These are phyloP conservation scores for Nigrospora sphaerica DNA, from an alignment of 2,329 filamentous ascomycete species.

Conservation along the genomic window DNA sequence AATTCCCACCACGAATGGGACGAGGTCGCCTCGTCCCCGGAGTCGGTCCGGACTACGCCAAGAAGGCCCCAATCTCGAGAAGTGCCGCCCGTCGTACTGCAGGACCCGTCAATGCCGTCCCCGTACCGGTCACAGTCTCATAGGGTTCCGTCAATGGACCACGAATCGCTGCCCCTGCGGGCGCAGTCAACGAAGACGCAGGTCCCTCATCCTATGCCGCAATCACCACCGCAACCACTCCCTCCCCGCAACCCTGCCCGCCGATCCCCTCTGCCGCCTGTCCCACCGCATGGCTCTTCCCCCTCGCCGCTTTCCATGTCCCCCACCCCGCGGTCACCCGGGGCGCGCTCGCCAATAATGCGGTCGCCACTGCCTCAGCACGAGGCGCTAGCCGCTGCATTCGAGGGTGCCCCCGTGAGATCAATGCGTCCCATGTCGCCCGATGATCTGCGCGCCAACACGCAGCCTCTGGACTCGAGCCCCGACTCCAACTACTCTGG, in stretches of 20 bases:
- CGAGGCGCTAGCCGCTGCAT: constrained; percentile 3
- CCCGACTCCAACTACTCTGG: constrained; percentile 16
- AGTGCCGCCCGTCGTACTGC: neutral
- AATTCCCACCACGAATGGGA: constrained; percentile 24
- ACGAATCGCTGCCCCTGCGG: constrained; percentile 5
- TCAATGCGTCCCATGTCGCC: constrained; percentile 12
- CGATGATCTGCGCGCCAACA: constrained; percentile 16
- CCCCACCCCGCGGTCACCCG: constrained; percentile 8
- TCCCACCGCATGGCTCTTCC: constrained; percentile 4
- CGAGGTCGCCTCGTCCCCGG: constrained; percentile 20
- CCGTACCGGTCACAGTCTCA: constrained; percentile 5
- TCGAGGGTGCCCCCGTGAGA: constrained; percentile 10
- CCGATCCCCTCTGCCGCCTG: constrained; percentile 10
- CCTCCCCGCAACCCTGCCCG: constrained; percentile 8
- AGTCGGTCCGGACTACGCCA: constrained; percentile 13
- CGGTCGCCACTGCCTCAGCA: constrained; percentile 16
- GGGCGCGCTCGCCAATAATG: constrained; percentile 1
- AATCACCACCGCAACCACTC: constrained; percentile 10
- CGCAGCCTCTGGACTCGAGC: constrained; percentile 10
- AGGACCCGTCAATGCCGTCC: neutral
- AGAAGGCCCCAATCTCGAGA: constrained; percentile 3
- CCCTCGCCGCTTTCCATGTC: constrained; percentile 5
- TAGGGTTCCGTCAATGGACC: neutral
- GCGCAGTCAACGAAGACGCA: constrained; percentile 5
- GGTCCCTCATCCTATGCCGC: constrained; percentile 2